Base-by-base conservation (phyloP, 2,329 filamentous ascomycete genomes). In the Fusarium verrucosum region DNA sequence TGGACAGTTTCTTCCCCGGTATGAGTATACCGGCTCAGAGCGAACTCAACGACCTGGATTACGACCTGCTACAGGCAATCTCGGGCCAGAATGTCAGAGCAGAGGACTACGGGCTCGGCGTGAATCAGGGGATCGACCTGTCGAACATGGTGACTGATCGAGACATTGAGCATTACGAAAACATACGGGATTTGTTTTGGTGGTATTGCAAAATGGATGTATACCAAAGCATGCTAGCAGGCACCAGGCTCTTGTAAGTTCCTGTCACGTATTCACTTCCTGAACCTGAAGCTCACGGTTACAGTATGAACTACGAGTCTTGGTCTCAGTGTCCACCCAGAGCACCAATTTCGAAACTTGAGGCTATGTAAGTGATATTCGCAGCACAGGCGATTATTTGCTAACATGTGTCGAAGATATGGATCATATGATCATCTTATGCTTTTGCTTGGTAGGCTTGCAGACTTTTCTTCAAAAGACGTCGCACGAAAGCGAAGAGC, bases 191-290 rank as follows among this genome's bases (percentile, higher is more conserved):
- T 77, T 79, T 98, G 7, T 96, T 91, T 73, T 99, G 94, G 94
- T 97, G 93, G 91, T 97, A 94, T 74, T 89, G 87, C 70, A 96
- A 97, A 76, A 95, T 97, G 81, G 95, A 98, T 75, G 87, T 91
- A 10, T 96, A 94, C 69, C 94, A 97, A 75, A 93, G 92, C 73
- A 87, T 97, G 60, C 81, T 98, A 22, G 95, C 94, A 67, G 94
- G 92, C 10, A 94, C 94, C 37, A 85, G 85, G 62, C 81, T 96
- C 42, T 89, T 97, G 92, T 97, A 81, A 84, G 92, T 84, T 22
- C 17, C 14, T 13, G 17, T 25, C n/a, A 4, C 4, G n/a, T 13
- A 17, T 28, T 23, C 35, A 26, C 13, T 14, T 5, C 2, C 10
- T 10, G 14, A 40, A 4, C 16, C 25, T 17, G 10, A 22, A 30